Conservation (phyloP, 2,329 filamentous ascomycete species). For the Dactylellina parvicollis region DNA sequence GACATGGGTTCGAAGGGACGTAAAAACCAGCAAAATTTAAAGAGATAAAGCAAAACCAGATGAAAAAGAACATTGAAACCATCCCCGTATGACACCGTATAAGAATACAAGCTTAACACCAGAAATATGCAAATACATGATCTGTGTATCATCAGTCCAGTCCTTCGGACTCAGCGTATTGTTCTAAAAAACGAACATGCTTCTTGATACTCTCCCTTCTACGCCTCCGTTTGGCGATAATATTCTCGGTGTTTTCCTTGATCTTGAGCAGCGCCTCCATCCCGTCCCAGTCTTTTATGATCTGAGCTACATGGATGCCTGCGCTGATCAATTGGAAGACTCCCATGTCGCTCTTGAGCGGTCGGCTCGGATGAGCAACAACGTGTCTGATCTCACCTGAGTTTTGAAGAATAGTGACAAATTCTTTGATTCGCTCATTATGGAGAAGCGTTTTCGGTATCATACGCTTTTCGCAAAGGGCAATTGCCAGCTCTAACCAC, state of each 20-base stretch:
- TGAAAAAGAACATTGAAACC: conserved; percentile 8
- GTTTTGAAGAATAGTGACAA: conserved; percentile 52
- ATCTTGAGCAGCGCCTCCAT: conserved; percentile 54
- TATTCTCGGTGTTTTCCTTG: conserved; percentile 50
- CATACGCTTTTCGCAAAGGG: conserved; percentile 53
- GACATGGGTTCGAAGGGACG: neutral
- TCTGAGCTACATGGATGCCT: conserved; percentile 51
- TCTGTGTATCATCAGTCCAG: conserved; percentile 22
- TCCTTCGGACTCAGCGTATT: conserved; percentile 52
- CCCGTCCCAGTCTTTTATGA: conserved; percentile 53
- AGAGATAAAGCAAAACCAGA: neutral
- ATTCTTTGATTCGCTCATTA: conserved; percentile 53
- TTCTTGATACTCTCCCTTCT: conserved; percentile 54
- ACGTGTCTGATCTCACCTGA: conserved; percentile 53
- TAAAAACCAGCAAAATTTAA: conserved; percentile 7
- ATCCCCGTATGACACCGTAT: no score
- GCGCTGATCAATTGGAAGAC: conserved; percentile 53
- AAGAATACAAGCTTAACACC: conserved; percentile 8
- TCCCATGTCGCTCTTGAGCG: conserved; percentile 53
- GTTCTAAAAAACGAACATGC: conserved; percentile 53
- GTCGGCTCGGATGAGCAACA: conserved; percentile 46
- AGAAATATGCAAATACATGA: conserved; percentile 9
- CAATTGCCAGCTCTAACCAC: conserved; percentile 50
- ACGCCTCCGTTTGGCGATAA: conserved; percentile 46
- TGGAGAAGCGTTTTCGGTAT: conserved; percentile 48